phyloP scores from a whole-genome alignment of 148 eudicot species.

The Spergularia marina region DNA sequence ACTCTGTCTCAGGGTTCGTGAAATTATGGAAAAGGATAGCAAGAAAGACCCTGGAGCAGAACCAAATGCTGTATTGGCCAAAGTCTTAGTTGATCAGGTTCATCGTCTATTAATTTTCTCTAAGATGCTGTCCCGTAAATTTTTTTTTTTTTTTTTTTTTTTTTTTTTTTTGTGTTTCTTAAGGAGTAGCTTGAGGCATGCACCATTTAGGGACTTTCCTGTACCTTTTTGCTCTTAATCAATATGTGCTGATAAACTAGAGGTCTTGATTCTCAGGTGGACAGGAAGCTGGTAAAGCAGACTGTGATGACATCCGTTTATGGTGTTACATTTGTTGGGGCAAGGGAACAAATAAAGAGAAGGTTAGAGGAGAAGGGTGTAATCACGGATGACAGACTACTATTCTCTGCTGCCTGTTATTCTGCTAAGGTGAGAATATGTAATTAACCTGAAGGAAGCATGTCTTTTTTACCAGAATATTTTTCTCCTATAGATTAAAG shows the following conservation, averaged over 20 bases:
- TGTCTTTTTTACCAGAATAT: neutral
- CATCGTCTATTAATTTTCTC: conserved; percentile 30
- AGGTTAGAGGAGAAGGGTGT: conserved; percentile 81
- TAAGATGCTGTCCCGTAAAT: neutral
- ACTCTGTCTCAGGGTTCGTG: conserved; percentile 57
- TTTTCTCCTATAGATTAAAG: neutral
- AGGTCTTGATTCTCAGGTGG: conserved; percentile 55
- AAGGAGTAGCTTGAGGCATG: neutral
- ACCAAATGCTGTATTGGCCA: conserved; percentile 74
- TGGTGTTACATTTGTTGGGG: conserved; percentile 90
- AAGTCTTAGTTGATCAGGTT: conserved; percentile 75
- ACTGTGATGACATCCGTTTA: conserved; percentile 97
- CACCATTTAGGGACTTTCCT: neutral
- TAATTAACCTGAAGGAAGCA: neutral
- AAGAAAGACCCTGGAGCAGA: conserved; percentile 62
- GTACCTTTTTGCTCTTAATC: neutral
- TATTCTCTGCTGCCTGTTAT: conserved; percentile 72
- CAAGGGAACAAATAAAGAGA: conserved; percentile 84
- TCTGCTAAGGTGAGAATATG: conserved; percentile 67
- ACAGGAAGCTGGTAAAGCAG: conserved; percentile 83
- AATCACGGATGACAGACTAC: conserved; percentile 68
- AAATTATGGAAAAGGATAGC: conserved; percentile 77
- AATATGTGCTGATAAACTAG: conserved; percentile 10
- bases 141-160: neutral
- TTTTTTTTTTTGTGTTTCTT: neutral